phyloP scores from a whole-genome alignment of 768 basidiomycete genomes.

The Daedaleopsis sinensis region DNA sequence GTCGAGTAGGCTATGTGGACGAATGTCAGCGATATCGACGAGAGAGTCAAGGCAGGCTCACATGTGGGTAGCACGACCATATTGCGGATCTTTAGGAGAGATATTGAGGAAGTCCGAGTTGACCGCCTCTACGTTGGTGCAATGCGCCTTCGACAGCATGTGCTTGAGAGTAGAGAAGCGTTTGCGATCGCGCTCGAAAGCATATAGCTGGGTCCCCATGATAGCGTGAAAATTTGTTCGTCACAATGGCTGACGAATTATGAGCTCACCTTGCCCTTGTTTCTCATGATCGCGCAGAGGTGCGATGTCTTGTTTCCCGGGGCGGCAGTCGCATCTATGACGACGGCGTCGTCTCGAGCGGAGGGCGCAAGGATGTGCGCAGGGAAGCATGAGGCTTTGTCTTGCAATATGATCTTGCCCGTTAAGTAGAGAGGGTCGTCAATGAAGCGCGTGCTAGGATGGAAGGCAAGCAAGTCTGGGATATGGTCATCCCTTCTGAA shows the following conservation, averaged over 20 bases:
- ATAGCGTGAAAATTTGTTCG: neutral
- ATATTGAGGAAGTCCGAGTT: conserved; percentile 83
- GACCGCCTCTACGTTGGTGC: conserved; percentile 75
- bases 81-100: conserved; percentile 69
- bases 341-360: conserved; percentile 49
- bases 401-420: conserved; percentile 91
- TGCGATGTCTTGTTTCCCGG: conserved; percentile 99
- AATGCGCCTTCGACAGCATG: conserved; percentile 87
- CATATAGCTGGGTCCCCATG: conserved; percentile 57
- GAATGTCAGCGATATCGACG: neutral
- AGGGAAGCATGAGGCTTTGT: conserved; percentile 98
- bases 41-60: conserved; percentile 40
- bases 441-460: conserved; percentile 67
- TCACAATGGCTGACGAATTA: neutral
- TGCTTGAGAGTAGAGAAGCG: conserved; percentile 81
- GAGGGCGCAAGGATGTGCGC: conserved; percentile 85
- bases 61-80: conserved; percentile 81
- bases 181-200: conserved; percentile 85
- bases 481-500: conserved; percentile 83
- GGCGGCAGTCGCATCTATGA: conserved; percentile 94
- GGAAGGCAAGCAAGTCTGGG: conserved; percentile 78
- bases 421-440: conserved; percentile 70
- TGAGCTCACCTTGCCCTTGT: conserved; percentile 72
- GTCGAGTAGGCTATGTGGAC: conserved; percentile 71
- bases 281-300: conserved; percentile 84